Base-by-base conservation (phyloP, 2,329 filamentous ascomycete genomes). In the Cercospora sp. region DNA sequence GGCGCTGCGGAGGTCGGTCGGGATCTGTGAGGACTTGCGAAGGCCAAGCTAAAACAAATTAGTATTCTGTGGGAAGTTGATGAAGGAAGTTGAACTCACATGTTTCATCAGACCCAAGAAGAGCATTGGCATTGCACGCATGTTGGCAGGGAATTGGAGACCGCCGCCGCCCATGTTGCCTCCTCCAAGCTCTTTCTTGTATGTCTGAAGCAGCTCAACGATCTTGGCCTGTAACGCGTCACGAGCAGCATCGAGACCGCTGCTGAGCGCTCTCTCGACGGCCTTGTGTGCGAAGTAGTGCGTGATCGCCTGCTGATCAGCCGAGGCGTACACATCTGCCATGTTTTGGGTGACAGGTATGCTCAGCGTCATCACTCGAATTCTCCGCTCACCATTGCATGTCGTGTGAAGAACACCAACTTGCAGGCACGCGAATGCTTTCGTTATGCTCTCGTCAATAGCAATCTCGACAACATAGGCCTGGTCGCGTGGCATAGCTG, bases 221-320 rank as follows among this genome's bases (percentile, higher is more conserved):
- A 97, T 84, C 85, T 99, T 99, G 72, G 90, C 88, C 79, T 97
- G 93, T 53, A 98, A 85, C 58, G 93, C 91, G 80, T 99, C 95
- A 51, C 95, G 87, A 61, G 95, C 95, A 59, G 93, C 90, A 74
- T 99, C 95, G 62, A 99, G 84, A 45, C 94, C 94, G 75, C 88
- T 92, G 74, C 92, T 90, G 45, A 99, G 84, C 10, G 91, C 90
- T 74, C 93, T 87, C 83, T 99, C 95, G 3, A 98, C 95, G 16
- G 95, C 95, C 84, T 98, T 98, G 86, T 99, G 95, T 74, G 91
- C 94, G 84, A 94, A 98, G 84, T 94, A 98, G 12, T 92, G 91
- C 3, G 94, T 91, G 74, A 99, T 93, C 13, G 95, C 95, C 75
- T 91, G 90, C 80, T 97, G 94, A 77, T 99, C 95, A 0, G 95